Conservation (phyloP, 306 rosid species). For the Cucurbita ficifolia region DNA sequence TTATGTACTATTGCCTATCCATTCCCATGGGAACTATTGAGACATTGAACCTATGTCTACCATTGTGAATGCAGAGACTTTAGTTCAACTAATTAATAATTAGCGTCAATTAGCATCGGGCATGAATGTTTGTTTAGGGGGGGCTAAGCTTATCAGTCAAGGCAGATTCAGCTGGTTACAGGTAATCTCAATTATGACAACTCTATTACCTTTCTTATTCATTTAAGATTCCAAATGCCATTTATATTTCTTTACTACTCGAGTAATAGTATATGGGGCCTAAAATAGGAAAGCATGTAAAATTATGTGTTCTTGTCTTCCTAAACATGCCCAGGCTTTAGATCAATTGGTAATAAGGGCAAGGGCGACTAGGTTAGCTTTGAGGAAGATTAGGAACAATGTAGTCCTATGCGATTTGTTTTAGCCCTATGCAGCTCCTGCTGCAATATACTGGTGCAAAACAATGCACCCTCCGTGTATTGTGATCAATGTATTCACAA, state of each 20-base stretch:
- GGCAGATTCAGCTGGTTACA: not conserved
- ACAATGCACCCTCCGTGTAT: not conserved
- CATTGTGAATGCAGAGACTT: not conserved
- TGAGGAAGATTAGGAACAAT: not conserved
- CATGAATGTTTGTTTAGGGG: not conserved
- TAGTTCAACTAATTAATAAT: not conserved
- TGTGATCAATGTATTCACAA: not conserved
- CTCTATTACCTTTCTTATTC: not conserved
- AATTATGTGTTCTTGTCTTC: not conserved
- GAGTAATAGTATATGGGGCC: not conserved
- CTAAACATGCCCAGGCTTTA: not conserved
- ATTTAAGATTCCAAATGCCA: not conserved
- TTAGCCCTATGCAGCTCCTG: not conserved
- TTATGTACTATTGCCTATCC: not conserved
- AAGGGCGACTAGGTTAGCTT: not conserved
- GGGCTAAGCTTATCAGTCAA: not conserved
- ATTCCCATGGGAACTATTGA: not conserved
- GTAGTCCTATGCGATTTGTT: not conserved
- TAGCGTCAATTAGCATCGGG: not conserved
- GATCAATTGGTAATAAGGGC: not conserved
- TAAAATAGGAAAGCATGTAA: not conserved
- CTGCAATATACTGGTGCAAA: not conserved
- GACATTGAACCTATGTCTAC: not conserved
- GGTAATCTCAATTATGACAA: not conserved
- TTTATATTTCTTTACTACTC: not conserved